Evolutionary conservation across 768 basidiomycete genomes (phyloP), one percentile per base, ranked within the genome.

Genomic region (Auriculariales sp.): DNA sequence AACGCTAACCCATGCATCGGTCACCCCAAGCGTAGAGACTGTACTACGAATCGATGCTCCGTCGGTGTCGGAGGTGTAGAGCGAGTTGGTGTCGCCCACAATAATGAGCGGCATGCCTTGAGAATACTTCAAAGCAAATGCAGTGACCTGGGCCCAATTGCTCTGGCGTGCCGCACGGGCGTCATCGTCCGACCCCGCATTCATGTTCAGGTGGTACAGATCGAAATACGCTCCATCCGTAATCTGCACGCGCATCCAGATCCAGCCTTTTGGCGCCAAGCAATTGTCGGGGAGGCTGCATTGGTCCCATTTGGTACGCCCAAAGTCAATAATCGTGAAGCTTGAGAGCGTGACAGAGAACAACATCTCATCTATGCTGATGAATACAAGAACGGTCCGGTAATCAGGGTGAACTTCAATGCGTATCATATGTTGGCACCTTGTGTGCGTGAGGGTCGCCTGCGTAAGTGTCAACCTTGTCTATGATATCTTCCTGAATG

Each of bases 401-500:
- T n/a, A n/a, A n/a, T n/a, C n/a, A n/a, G n/a, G n/a, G n/a, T n/a
- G n/a, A n/a, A n/a, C n/a, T n/a, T n/a, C n/a, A n/a, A n/a, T n/a
- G n/a, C n/a, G n/a, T n/a, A n/a, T n/a, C n/a, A 17, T 65, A 67
- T 0, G 66, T 68, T 5, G 64, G 55, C 3, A 66, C 67, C 42
- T 66, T 63, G 52, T 57, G 65, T 24, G 60, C 49, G 54, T 68
- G 67, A 25, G 57, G 58, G 54, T 68, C 67, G 14, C 54, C 56
- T 3, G 60, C 64, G 46, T 68, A 68, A 24, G 67, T 55, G 9
- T 53, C 58, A 11, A 62, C 62, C 33, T 68, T 64, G 33, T 61
- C 67, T 48, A 67, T 67, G 58, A 68, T 67, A 49, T 68, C 67
- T 53, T 66, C 32, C 29, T n/a, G n/a, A n/a, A n/a, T n/a, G n/a